A percentile compares a stretch with the other conserved stretches of the same genome.
Evolutionary conservation across 345 rosid genomes (phyloP).

Genomic region (Atalantia buxifolia): DNA sequence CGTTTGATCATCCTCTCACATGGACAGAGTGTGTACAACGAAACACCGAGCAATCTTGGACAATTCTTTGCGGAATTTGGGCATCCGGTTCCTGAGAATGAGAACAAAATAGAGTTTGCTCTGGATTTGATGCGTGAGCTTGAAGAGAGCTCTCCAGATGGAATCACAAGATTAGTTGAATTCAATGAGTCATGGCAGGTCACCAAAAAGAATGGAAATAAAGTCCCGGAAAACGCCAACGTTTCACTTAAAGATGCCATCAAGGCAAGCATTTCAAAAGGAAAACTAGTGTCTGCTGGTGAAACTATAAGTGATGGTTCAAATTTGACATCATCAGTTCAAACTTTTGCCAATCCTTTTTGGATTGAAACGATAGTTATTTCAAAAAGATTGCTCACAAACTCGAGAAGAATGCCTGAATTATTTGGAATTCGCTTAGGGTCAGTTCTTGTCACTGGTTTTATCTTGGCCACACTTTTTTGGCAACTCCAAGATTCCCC

Average conservation of each 20-base stretch:
- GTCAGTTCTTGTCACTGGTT: slow-evolving; percentile 17
- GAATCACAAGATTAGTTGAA: slow-evolving; percentile 1
- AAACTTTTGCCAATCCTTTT: slow-evolving; percentile 28
- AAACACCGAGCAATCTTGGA: slow-evolving; percentile 15
- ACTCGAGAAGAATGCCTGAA: slow-evolving; percentile 14
- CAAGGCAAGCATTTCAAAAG: slow-evolving; percentile 7
- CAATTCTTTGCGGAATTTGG: slow-evolving; percentile 27
- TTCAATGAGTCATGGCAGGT: neutral
- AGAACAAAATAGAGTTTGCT: slow-evolving; percentile 28
- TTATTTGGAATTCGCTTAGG: neutral
- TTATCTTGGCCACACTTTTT: slow-evolving; percentile 26
- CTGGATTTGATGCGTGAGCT: slow-evolving; percentile 32
- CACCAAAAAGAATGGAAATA: too few species aligned
- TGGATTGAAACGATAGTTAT: slow-evolving; percentile 29
- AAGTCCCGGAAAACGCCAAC: too few species aligned
- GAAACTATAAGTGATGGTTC: neutral
- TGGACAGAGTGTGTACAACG: slow-evolving; percentile 27
- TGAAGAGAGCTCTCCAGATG: slow-evolving; percentile 8
- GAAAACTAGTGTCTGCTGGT: slow-evolving; percentile 11
- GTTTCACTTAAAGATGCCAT: slow-evolving; percentile 7
- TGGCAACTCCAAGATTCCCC: slow-evolving; percentile 23
- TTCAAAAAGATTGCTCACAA: slow-evolving; percentile 25
- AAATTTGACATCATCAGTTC: slow-evolving; percentile 18
- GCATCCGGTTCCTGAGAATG: slow-evolving; percentile 24
- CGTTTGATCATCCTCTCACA: slow-evolving; percentile 28